These are phyloP conservation scores for Luffa aegyptiaca DNA, from an alignment of 306 rosid species.

Conservation along the genomic window DNA sequence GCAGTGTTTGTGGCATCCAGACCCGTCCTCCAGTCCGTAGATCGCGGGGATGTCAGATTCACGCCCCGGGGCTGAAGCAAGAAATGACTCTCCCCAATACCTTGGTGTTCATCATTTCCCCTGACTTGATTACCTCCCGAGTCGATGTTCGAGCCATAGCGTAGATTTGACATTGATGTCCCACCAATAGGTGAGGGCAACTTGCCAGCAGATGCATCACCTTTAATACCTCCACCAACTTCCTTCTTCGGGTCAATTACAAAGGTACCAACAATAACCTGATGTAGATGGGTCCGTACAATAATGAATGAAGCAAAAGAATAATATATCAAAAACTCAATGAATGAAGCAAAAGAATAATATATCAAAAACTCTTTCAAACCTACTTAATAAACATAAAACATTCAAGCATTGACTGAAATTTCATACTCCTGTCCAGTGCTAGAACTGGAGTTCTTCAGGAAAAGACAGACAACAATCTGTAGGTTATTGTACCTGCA, in stretches of 20 bases:
- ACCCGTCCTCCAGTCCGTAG: constrained; percentile 66
- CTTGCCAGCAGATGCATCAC: constrained; percentile 53
- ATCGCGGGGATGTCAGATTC: constrained; percentile 40
- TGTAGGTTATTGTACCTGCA: constrained; percentile 52
- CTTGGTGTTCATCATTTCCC: constrained; percentile 67
- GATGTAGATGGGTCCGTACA: constrained; percentile 11
- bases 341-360: neutral
- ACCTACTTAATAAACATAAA: neutral
- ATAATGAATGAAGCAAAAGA: neutral
- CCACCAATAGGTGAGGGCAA: constrained; percentile 56
- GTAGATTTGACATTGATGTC: constrained; percentile 38
- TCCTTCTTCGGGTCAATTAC: constrained; percentile 61
- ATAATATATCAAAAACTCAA: neutral
- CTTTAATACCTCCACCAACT: constrained; percentile 40
- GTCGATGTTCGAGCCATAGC: constrained; percentile 52
- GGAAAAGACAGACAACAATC: neutral
- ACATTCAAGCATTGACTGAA: neutral
- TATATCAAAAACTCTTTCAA: neutral
- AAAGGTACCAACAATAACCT: constrained; percentile 90
- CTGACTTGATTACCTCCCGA: constrained; percentile 40
- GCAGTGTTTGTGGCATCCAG: constrained; percentile 45
- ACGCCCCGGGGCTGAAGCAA: constrained; percentile 64
- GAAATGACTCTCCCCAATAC: constrained; percentile 60
- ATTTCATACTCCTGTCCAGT: neutral
- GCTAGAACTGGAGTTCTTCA: neutral